Percentiles rank a stretch among this genome's conserved stretches.
phyloP scores from a whole-genome alignment of 306 rosid species.

The Abrus precatorius region DNA sequence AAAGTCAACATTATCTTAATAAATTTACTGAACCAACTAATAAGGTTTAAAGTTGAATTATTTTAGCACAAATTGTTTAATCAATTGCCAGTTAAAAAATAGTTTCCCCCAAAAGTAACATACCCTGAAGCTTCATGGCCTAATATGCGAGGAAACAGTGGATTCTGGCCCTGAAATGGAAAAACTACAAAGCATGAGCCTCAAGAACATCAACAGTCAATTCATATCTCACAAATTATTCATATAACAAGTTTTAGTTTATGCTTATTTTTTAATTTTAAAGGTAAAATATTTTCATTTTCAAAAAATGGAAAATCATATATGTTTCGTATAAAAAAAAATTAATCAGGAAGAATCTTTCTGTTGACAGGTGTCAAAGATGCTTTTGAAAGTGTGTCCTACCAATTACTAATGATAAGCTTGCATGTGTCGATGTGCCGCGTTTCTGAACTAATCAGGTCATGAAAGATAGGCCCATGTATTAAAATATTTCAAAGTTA shows the following conservation, averaged over 20 bases:
- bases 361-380: neutral
- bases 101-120: neutral
- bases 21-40: neutral
- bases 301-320: too few species aligned
- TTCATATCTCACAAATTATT: neutral
- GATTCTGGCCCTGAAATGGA: conserved; percentile 63
- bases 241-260: too few species aligned
- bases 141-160: conserved; percentile 72
- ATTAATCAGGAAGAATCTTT: neutral
- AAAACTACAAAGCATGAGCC: neutral
- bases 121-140: conserved; percentile 86
- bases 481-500: neutral
- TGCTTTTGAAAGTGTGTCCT: neutral
- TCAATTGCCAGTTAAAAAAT: neutral
- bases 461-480: neutral
- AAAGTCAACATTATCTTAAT: neutral
- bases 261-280: too few species aligned
- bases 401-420: neutral
- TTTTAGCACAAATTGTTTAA: neutral
- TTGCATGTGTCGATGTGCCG: conserved; percentile 2
- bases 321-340: too few species aligned
- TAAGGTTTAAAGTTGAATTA: neutral
- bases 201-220: neutral
- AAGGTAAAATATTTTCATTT: too few species aligned
- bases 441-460: neutral